phyloP scores from a whole-genome alignment of 352 stramenopile species.

The Pythium sukuiense region DNA sequence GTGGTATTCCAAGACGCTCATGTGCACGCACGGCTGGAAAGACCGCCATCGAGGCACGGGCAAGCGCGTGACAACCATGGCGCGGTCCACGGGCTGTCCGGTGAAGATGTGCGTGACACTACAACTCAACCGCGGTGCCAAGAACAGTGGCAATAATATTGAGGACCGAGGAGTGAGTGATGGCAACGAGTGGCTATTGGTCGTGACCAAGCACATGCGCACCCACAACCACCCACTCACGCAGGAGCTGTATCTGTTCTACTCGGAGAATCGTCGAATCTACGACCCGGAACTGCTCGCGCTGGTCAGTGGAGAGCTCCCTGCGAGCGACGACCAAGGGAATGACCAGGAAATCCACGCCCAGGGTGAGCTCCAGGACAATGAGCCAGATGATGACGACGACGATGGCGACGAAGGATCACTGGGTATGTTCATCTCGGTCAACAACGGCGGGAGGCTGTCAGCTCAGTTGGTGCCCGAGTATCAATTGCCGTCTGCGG shows the following conservation, averaged over 20 bases:
- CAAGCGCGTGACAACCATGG: constrained; percentile 60
- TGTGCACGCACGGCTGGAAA: constrained; percentile 83
- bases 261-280: constrained; percentile 76
- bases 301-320: constrained; percentile 15
- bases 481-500: background rate
- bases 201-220: constrained; percentile 73
- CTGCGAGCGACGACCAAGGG: background rate
- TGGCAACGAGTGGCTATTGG: constrained; percentile 56
- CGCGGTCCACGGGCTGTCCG: constrained; percentile 66
- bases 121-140: constrained; percentile 31
- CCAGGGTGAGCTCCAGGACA: background rate
- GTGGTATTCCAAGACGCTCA: constrained; percentile 85
- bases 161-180: constrained; percentile 27
- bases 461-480: background rate
- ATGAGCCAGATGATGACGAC: background rate
- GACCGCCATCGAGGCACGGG: constrained; percentile 59
- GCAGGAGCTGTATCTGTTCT: constrained; percentile 73
- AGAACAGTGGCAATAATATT: constrained; percentile 7
- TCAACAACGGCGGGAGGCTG: background rate
- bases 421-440: background rate
- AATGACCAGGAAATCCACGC: background rate
- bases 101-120: constrained; percentile 83
- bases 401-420: background rate
- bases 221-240: constrained; percentile 76
- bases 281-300: constrained; percentile 70